Percentiles rank a stretch among this genome's conserved stretches.
These are phyloP conservation scores for Sarcodon sp. DNA, from an alignment of 768 basidiomycete genomes.

Conservation along the genomic window DNA sequence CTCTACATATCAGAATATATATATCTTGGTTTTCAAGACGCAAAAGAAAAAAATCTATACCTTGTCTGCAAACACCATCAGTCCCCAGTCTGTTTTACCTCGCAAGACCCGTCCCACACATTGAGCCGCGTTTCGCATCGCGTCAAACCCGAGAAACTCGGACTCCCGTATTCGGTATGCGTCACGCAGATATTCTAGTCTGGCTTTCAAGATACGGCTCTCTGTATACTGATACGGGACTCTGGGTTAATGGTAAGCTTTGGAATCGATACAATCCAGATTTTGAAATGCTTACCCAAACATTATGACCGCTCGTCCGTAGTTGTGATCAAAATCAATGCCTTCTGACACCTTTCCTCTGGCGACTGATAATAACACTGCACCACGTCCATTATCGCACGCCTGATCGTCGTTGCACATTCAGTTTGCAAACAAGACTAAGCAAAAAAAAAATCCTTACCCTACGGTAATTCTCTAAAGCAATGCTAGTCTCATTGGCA, in stretches of 20 bases:
- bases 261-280: neutral
- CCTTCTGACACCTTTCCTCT: slow-evolving; percentile 99
- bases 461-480: slow-evolving; percentile 91
- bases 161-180: slow-evolving; percentile 97
- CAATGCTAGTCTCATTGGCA: slow-evolving; percentile 97
- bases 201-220: slow-evolving; percentile 92
- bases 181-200: slow-evolving; percentile 95
- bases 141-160: slow-evolving; percentile 97
- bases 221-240: slow-evolving; percentile 98
- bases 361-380: slow-evolving; percentile 91
- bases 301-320: slow-evolving; percentile 98
- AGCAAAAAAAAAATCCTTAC: slow-evolving; percentile 24
- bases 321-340: slow-evolving; percentile 99
- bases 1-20: slow-evolving; percentile 33
- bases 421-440: neutral
- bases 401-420: slow-evolving; percentile 37
- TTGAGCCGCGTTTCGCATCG: slow-evolving; percentile 98
- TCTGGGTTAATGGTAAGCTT: slow-evolving; percentile 22
- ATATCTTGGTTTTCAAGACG: neutral
- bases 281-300: slow-evolving; percentile 59
- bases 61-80: slow-evolving; percentile 99
- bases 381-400: slow-evolving; percentile 96
- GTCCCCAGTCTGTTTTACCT: slow-evolving; percentile 98
- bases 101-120: slow-evolving; percentile 96
- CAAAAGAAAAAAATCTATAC: slow-evolving; percentile 25